Evolutionary conservation across 495 filamentous ascomycete genomes (phyloP).

Genomic region (Cladorrhinum samala): DNA sequence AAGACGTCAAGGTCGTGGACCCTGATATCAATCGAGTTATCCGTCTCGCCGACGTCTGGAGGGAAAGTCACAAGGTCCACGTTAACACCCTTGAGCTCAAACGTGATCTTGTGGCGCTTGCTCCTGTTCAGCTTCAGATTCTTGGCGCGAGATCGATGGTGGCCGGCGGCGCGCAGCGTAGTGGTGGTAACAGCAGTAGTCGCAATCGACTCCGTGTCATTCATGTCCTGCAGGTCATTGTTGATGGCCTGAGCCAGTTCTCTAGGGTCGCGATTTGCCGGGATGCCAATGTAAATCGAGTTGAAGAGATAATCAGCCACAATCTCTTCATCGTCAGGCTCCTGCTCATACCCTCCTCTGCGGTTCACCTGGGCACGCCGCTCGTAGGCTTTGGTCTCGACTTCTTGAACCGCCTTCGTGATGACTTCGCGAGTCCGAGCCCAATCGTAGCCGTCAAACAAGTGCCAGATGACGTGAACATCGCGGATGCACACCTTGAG

Average conservation of each 20-base stretch:
- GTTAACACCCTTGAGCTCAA: conserved; percentile 83
- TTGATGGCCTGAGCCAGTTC: conserved; percentile 81
- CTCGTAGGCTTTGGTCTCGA: conserved; percentile 75
- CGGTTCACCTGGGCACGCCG: conserved; percentile 47
- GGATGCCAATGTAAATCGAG: conserved; percentile 94
- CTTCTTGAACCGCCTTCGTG: conserved; percentile 74
- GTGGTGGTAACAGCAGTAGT: conserved; percentile 61
- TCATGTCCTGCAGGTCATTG: conserved; percentile 74
- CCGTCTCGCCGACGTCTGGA: conserved; percentile 66
- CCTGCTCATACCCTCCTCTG: conserved; percentile 43
- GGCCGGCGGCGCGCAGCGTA: conserved; percentile 44
- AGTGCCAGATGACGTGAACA: conserved; percentile 93
- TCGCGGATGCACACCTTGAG: conserved; percentile 73
- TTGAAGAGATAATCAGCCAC: conserved; percentile 96
- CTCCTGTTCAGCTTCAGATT: conserved; percentile 74
- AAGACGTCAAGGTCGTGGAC: conserved; percentile 83
- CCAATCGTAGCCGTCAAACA: conserved; percentile 99
- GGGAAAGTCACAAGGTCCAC: conserved; percentile 82
- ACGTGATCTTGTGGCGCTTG: conserved; percentile 89
- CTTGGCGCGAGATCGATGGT: conserved; percentile 42
- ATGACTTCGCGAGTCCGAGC: conserved; percentile 78
- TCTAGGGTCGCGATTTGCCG: conserved; percentile 73
- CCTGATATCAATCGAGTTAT: conserved; percentile 78
- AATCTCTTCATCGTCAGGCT: conserved; percentile 69
- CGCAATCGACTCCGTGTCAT: conserved; percentile 82